phyloP scores from a whole-genome alignment of 2,329 filamentous ascomycete species.

The Aspergillus novofumigatus region DNA sequence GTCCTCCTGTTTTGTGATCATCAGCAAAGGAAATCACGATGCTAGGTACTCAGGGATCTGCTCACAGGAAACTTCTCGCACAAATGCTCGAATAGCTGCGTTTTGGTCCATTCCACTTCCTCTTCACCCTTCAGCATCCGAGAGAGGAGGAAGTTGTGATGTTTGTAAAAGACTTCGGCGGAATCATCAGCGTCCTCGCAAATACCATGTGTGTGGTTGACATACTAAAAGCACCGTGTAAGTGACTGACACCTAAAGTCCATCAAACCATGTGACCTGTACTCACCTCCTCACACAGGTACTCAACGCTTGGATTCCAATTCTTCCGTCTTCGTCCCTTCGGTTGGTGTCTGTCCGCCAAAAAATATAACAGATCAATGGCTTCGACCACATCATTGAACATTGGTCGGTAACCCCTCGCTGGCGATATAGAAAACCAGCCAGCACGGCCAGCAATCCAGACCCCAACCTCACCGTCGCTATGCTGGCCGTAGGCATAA shows the following conservation, averaged over 20 bases:
- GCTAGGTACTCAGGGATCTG: background rate
- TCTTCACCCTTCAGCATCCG: slow-evolving; percentile 46
- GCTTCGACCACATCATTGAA: slow-evolving; percentile 57
- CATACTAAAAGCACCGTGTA: slow-evolving; percentile 28
- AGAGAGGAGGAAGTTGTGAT: slow-evolving; percentile 43
- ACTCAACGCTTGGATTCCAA: slow-evolving; percentile 35
- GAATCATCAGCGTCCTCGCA: slow-evolving; percentile 44
- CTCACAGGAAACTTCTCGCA: slow-evolving; percentile 40
- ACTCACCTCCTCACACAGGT: slow-evolving; percentile 39
- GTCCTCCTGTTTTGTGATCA: slow-evolving; percentile 25
- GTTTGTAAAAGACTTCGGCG: slow-evolving; percentile 44
- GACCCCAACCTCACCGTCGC: slow-evolving; percentile 53
- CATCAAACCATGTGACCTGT: background rate
- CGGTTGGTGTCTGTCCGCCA: slow-evolving; percentile 54
- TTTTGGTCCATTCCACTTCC: slow-evolving; percentile 42
- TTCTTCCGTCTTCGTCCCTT: slow-evolving; percentile 31
- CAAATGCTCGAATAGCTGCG: slow-evolving; percentile 42
- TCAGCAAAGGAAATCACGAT: background rate
- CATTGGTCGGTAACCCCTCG: slow-evolving; percentile 48
- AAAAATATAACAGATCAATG: slow-evolving; percentile 57
- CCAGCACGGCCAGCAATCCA: slow-evolving; percentile 61
- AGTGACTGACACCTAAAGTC: background rate
- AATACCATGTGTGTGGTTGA: slow-evolving; percentile 38
- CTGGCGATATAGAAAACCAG: slow-evolving; percentile 57
- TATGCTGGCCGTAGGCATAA: slow-evolving; percentile 49